Evolutionary conservation across 2,329 filamentous ascomycete species (phyloP).

Genomic region (Alternaria consortialis): DNA sequence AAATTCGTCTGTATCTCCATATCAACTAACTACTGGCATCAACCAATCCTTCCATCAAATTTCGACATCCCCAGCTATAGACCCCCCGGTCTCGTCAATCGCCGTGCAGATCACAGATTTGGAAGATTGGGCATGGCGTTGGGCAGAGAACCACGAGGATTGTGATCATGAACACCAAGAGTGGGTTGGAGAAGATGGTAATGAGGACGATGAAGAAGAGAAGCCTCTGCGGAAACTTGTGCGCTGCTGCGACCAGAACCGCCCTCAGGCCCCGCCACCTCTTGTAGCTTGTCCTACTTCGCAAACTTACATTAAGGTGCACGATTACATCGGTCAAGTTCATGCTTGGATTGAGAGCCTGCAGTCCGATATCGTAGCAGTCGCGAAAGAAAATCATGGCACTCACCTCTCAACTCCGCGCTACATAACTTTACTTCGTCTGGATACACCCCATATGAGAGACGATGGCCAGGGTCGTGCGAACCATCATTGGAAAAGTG

Average conservation of each 20-base stretch:
- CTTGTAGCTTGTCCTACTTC: background rate
- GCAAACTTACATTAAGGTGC: background rate
- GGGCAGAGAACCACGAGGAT: background rate
- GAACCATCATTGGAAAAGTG: no score
- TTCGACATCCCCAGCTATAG: background rate
- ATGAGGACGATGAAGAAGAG: no score
- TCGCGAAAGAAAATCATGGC: no score
- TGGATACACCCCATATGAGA: no score
- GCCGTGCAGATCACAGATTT: background rate
- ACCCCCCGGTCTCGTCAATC: background rate
- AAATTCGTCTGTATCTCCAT: background rate
- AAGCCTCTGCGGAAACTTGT: background rate
- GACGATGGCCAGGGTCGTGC: no score
- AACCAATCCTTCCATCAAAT: background rate
- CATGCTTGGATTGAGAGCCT: background rate
- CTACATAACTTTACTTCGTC: no score
- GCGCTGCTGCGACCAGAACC: background rate
- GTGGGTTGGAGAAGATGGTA: no score
- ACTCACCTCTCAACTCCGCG: no score
- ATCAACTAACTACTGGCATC: background rate
- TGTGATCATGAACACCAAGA: background rate
- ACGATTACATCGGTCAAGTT: background rate
- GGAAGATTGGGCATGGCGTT: background rate
- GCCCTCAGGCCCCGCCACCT: background rate
- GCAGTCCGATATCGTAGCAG: background rate